A percentile compares a stretch with the other conserved stretches of the same genome.
Conservation (phyloP, 345 rosid species). For the Gossypium bickii region DNA sequence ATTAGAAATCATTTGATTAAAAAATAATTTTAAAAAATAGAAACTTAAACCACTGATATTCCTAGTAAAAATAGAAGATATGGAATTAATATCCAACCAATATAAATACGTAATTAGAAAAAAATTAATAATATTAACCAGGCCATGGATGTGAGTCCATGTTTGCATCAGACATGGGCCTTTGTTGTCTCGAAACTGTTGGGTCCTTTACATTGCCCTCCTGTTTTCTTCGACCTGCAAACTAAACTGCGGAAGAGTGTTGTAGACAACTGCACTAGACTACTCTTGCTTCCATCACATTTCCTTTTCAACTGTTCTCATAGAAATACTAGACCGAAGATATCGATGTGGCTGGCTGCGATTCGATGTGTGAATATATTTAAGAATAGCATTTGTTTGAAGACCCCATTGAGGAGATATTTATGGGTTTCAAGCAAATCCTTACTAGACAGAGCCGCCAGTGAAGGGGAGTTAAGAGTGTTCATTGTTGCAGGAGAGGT, state of each 20-base stretch:
- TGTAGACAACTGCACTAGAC: background rate
- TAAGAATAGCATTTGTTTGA: background rate
- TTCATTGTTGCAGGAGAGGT: conserved; percentile 88
- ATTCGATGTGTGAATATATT: background rate
- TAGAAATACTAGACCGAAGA: background rate
- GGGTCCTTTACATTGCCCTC: background rate
- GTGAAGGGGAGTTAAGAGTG: conserved; percentile 73
- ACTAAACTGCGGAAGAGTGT: background rate
- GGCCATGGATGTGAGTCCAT: background rate
- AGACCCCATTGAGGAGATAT: conserved; percentile 22
- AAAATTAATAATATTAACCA: background rate
- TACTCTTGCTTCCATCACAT: background rate
- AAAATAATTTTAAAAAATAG: too few species aligned
- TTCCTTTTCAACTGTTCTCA: background rate
- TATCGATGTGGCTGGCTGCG: conserved; percentile 1
- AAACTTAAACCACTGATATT: too few species aligned
- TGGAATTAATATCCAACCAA: too few species aligned
- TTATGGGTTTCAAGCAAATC: conserved; percentile 38
- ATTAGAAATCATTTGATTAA: too few species aligned
- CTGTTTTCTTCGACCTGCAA: background rate
- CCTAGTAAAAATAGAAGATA: too few species aligned
- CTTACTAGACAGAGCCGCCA: conserved; percentile 41
- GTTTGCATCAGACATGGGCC: background rate
- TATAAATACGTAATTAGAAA: background rate
- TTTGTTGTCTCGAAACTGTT: background rate